Evolutionary conservation across 208 protist genomes (phyloP).

Genomic region (Leishmania guyanensis): DNA sequence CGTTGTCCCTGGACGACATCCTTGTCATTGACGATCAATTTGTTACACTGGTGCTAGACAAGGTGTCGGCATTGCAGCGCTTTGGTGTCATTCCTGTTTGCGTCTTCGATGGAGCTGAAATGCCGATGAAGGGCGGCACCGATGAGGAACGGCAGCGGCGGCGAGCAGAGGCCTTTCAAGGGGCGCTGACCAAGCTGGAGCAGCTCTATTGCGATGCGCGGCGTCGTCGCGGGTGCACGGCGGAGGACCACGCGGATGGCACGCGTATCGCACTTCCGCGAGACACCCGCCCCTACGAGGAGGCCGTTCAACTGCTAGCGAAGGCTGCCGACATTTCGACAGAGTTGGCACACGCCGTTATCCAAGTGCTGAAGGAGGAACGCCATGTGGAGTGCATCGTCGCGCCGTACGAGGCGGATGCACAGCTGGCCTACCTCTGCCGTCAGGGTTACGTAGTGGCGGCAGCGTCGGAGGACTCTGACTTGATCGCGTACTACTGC

Average conservation of each 20-base stretch:
- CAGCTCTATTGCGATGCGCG: slow-evolving; percentile 35
- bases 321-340: slow-evolving; percentile 79
- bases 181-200: slow-evolving; percentile 50
- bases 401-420: slow-evolving; percentile 99
- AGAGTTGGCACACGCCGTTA: slow-evolving; percentile 76
- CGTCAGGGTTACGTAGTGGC: slow-evolving; percentile 88
- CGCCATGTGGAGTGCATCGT: slow-evolving; percentile 93
- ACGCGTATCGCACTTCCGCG: slow-evolving; percentile 9
- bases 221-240: slow-evolving; percentile 4
- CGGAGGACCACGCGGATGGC: not conserved
- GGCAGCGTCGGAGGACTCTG: slow-evolving; percentile 98
- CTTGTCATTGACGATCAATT: slow-evolving; percentile 38
- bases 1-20: slow-evolving; percentile 36
- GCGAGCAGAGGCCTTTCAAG: slow-evolving; percentile 35
- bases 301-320: slow-evolving; percentile 58
- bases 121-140: slow-evolving; percentile 79
- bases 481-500: slow-evolving; percentile 97
- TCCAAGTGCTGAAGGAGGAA: slow-evolving; percentile 67
- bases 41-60: slow-evolving; percentile 37
- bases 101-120: slow-evolving; percentile 82
- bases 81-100: slow-evolving; percentile 73
- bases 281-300: slow-evolving; percentile 22
- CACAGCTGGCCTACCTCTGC: slow-evolving; percentile 97
- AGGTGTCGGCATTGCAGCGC: slow-evolving; percentile 50
- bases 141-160: slow-evolving; percentile 53